These are phyloP conservation scores for Verticillium longisporum DNA, from an alignment of 2,329 filamentous ascomycete genomes.

Conservation along the genomic window DNA sequence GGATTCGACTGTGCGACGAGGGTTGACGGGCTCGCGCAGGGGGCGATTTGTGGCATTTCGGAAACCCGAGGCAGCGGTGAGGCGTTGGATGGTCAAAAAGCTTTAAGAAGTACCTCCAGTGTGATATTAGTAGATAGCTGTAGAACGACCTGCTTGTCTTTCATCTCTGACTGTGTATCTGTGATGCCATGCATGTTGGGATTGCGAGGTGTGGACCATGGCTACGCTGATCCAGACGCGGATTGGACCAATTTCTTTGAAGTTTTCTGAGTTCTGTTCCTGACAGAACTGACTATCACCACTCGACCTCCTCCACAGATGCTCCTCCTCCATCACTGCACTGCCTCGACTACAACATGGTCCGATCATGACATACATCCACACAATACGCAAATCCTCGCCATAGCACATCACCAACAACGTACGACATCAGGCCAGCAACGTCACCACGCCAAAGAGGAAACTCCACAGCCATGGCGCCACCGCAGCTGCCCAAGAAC, in stretches of 20 bases:
- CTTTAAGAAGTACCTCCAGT: neutral
- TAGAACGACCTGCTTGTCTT: neutral
- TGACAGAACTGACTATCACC: too few species aligned
- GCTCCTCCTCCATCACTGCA: too few species aligned
- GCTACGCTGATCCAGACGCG: neutral
- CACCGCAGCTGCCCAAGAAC: slow-evolving; percentile 37
- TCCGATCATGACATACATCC: too few species aligned
- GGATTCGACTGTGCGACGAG: neutral
- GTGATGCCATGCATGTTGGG: neutral
- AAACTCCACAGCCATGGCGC: neutral
- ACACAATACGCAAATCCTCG: too few species aligned
- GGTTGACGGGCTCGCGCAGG: neutral
- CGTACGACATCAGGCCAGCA: too few species aligned
- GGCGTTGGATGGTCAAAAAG: neutral
- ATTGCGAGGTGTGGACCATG: neutral
- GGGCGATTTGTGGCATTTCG: neutral
- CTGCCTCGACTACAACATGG: too few species aligned
- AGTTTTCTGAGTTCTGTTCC: too few species aligned
- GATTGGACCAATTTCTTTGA: neutral
- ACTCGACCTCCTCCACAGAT: too few species aligned
- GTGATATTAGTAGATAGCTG: neutral
- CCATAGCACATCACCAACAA: too few species aligned
- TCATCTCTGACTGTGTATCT: too few species aligned
- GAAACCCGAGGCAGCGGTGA: neutral
- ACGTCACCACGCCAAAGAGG: too few species aligned